A percentile compares a stretch with the other conserved stretches of the same genome.
These are phyloP conservation scores for Solanum sitiens DNA, from an alignment of 257 asterid genomes.

Conservation along the genomic window DNA sequence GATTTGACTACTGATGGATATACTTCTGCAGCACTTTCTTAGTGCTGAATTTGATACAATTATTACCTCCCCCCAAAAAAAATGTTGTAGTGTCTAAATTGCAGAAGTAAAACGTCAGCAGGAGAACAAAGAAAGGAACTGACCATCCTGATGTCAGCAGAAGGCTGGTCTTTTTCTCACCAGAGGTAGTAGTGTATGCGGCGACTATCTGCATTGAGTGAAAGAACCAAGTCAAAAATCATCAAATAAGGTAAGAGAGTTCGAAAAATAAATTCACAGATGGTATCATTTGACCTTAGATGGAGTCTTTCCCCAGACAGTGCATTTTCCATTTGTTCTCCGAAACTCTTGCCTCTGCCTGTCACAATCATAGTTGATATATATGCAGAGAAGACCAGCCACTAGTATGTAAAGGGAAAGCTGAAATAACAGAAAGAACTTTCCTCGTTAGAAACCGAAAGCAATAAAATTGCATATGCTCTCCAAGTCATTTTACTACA, in stretches of 20 bases:
- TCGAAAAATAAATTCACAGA: not conserved
- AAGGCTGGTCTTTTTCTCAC: constrained; percentile 81
- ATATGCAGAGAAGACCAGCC: constrained; percentile 81
- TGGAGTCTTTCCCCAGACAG: constrained; percentile 96
- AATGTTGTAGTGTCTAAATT: not conserved
- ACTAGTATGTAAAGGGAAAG: constrained; percentile 56
- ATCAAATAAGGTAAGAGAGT: not conserved
- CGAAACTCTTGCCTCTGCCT: constrained; percentile 96
- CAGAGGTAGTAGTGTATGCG: constrained; percentile 64
- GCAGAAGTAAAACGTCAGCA: not conserved
- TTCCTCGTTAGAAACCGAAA: not conserved
- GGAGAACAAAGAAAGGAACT: constrained; percentile 9
- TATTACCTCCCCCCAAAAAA: not conserved
- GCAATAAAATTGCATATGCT: not conserved
- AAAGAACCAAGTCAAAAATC: not conserved
- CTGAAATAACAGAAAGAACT: constrained; percentile 29
- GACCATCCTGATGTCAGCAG: constrained; percentile 92
- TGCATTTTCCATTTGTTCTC: constrained; percentile 78
- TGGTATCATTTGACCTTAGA: constrained; percentile 53
- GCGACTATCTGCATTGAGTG: constrained; percentile 53
- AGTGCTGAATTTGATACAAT: not conserved
- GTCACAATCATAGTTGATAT: constrained; percentile 90
- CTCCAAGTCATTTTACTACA: not conserved
- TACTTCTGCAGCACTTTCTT: not conserved
- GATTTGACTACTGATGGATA: not conserved